phyloP scores from a whole-genome alignment of 768 basidiomycete species.

The Brasilioporus rufonigricans region DNA sequence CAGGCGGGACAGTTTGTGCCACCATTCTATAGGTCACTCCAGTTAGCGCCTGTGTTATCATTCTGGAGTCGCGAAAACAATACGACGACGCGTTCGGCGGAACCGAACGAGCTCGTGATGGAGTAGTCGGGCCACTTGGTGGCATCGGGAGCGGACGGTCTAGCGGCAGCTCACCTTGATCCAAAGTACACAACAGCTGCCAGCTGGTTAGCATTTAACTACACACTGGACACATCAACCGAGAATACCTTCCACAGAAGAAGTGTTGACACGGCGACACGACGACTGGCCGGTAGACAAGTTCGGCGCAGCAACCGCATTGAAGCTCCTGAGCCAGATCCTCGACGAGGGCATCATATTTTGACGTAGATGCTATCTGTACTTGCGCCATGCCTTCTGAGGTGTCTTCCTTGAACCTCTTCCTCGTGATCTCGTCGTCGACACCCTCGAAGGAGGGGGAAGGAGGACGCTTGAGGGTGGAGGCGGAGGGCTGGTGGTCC shows the following conservation, averaged over 20 bases:
- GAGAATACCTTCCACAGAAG: constrained; percentile 80
- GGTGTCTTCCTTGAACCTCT: constrained; percentile 57
- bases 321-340: constrained; percentile 73
- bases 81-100: background rate
- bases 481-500: constrained; percentile 16
- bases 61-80: background rate
- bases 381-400: constrained; percentile 17
- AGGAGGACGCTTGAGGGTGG: constrained; percentile 55
- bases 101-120: background rate
- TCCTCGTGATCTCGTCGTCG: constrained; percentile 48
- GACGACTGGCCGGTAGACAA: constrained; percentile 79
- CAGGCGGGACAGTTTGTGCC: constrained; percentile 85
- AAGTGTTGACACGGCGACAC: constrained; percentile 87
- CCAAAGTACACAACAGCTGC: constrained; percentile 80
- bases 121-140: background rate
- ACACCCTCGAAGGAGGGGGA: constrained; percentile 56
- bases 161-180: constrained; percentile 60
- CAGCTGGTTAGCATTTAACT: constrained; percentile 42
- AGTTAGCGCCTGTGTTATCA: constrained; percentile 8
- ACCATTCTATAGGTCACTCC: constrained; percentile 56
- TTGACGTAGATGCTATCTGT: constrained; percentile 19
- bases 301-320: constrained; percentile 81
- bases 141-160: background rate
- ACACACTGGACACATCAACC: background rate
- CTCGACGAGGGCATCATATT: constrained; percentile 43